Evolutionary conservation across 2,329 filamentous ascomycete genomes (phyloP), one percentile per base, ranked within the genome.

Genomic region (Arachnomyces sp.): DNA sequence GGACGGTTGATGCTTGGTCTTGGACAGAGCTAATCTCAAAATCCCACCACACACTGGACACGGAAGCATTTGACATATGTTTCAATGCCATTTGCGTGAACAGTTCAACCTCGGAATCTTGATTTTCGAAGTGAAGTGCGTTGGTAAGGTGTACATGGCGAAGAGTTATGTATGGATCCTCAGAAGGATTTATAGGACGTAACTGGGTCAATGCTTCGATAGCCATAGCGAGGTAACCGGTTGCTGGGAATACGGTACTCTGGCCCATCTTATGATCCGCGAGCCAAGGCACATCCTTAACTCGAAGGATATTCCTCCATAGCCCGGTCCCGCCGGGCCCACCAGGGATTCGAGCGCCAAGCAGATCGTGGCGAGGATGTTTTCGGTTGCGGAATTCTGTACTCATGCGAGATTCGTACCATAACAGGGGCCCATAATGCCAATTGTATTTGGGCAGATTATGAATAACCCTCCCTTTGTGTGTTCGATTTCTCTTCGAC

Each of bases 171-270:
- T 25, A 5, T 9, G 20, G 20, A 9, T 25, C 9, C 9, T 25
- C 20, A 25, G 20, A 5, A 25, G 20, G 20, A 12, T 33, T 17
- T 33, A 14, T 33, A 4, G 31, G 31, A 33, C 12, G 31, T n/a
- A 8, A n/a, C 8, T 29, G 31, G n/a, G 8, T 32, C 7, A 53
- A 61, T 1, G 66, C 67, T 45, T 69, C 66, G 2, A 62, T 57
- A 2, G 59, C 64, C 54, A 70, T 66, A 9, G 58, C 50, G 1
- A 71, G 38, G 41, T 64, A 70, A 0, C 57, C 67, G 0, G 68
- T 60, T 2, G 48, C 58, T 0, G 70, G 68, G 31, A 66, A 66
- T 1, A 72, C 48, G 1, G 63, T 47, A 5, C 63, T 49, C 1
- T 51, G 52, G 0, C 54, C 46, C 1, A 74, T 45, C 17, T 51